A percentile compares a stretch with the other conserved stretches of the same genome.
phyloP scores from a whole-genome alignment of 83 land plant species.

The Isoetes engelmannii region DNA sequence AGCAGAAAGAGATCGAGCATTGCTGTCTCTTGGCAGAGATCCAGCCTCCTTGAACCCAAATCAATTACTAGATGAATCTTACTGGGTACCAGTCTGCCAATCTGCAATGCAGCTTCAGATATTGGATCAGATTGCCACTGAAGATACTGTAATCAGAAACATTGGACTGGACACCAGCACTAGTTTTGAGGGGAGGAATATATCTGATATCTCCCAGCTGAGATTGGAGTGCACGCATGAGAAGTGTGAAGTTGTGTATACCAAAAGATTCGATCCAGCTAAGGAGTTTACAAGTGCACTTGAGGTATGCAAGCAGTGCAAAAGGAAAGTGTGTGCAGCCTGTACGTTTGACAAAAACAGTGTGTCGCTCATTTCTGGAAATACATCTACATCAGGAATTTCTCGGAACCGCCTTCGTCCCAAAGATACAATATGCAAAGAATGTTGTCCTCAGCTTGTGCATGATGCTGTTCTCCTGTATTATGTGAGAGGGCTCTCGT shows the following conservation, averaged over 20 bases:
- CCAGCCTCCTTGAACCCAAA: slow-evolving; percentile 86
- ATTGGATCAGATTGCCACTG: not conserved
- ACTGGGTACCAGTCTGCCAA: slow-evolving; percentile 25
- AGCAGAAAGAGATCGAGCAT: slow-evolving; percentile 83
- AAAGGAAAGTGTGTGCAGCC: not conserved
- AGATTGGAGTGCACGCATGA: not conserved
- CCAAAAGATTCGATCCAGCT: not conserved
- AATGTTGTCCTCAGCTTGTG: slow-evolving; percentile 19
- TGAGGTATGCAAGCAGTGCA: not conserved
- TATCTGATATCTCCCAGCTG: not conserved
- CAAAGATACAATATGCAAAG: not conserved
- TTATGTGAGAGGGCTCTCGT: slow-evolving; percentile 54
- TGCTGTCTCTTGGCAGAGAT: slow-evolving; percentile 72
- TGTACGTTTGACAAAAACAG: not conserved
- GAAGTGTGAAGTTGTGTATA: not conserved
- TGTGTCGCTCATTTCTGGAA: not conserved
- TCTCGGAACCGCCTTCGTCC: not conserved
- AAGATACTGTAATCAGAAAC: not conserved
- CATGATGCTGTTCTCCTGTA: slow-evolving; percentile 66
- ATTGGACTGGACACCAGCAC: not conserved
- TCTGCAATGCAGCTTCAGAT: not conserved
- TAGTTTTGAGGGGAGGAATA: not conserved
- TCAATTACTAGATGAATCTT: slow-evolving; percentile 40
- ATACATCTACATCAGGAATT: not conserved
- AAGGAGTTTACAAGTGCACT: not conserved